Percentiles rank a stretch among this genome's conserved stretches.
Evolutionary conservation across 2,329 filamentous ascomycete species (phyloP).

Genomic region (Rhynchosporium graminicola): DNA sequence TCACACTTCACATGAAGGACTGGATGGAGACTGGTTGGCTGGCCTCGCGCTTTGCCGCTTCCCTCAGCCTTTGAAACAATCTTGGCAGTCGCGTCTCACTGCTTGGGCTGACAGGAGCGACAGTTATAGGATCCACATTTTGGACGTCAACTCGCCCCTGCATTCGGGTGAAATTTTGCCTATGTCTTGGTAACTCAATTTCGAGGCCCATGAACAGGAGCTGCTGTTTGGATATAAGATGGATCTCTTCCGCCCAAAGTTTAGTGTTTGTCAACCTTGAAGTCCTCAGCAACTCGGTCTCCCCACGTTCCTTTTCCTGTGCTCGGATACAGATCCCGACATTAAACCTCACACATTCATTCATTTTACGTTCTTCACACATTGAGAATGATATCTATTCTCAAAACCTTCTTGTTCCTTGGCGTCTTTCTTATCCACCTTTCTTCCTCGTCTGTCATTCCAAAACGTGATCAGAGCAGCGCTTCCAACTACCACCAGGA

Average conservation of each 20-base stretch:
- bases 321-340: conserved; percentile 2
- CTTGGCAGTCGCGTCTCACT: conserved; percentile 9
- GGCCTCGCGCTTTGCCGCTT: conserved; percentile 14
- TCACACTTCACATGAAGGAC: not conserved
- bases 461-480: conserved; percentile 5
- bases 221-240: conserved; percentile 10
- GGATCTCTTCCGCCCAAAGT: not conserved
- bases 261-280: conserved; percentile 4
- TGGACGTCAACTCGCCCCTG: conserved; percentile 6
- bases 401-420: conserved; percentile 18
- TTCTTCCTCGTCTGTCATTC: conserved; percentile 18
- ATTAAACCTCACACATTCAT: conserved; percentile 12
- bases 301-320: conserved; percentile 9
- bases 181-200: conserved; percentile 6
- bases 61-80: conserved; percentile 13
- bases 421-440: conserved; percentile 17
- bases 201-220: conserved; percentile 1
- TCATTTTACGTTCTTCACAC: conserved; percentile 9
- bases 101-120: not conserved
- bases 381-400: conserved; percentile 21
- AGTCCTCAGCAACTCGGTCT: conserved; percentile 12
- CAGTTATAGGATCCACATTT: not conserved
- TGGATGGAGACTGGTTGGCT: not conserved
- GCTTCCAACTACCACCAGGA: not conserved
- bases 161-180: conserved; percentile 1